Evolutionary conservation across 176 grass and related monocot species (phyloP).

Genomic region (Triticum dicoccoides): DNA sequence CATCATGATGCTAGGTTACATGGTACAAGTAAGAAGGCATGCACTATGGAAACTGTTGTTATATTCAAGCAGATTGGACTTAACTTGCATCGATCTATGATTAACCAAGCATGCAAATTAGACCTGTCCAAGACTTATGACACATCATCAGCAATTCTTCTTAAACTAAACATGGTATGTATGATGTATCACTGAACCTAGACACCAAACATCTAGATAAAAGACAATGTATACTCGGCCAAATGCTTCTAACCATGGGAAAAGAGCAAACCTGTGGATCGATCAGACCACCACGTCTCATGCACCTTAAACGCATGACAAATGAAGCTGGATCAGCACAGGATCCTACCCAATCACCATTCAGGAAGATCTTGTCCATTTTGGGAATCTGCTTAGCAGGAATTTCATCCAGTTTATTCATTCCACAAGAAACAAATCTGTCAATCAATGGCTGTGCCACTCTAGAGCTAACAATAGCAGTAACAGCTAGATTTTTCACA

Average conservation of each 20-base stretch:
- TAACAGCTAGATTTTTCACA: constrained; percentile 83
- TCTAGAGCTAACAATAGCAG: constrained; percentile 84
- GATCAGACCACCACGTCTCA: constrained; percentile 62
- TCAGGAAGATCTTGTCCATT: constrained; percentile 80
- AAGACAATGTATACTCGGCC: background rate
- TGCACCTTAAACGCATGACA: constrained; percentile 69
- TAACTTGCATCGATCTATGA: background rate
- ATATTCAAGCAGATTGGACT: constrained; percentile 4
- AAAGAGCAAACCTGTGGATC: constrained; percentile 58
- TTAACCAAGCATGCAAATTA: constrained; percentile 7
- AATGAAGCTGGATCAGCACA: constrained; percentile 68
- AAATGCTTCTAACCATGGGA: constrained; percentile 11
- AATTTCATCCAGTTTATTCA: constrained; percentile 71
- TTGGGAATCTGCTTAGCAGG: constrained; percentile 31
- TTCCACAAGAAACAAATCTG: constrained; percentile 78
- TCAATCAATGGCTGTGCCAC: constrained; percentile 59
- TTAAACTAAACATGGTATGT: background rate
- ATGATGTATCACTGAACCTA: background rate
- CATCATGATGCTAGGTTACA: constrained; percentile 4
- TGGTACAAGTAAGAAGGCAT: background rate
- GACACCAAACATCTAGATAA: constrained; percentile 20
- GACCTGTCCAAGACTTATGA: constrained; percentile 19
- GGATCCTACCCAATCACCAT: constrained; percentile 80
- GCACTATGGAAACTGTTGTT: constrained; percentile 12
- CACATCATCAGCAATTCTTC: background rate